Percentiles rank a stretch among this genome's conserved stretches.
Evolutionary conservation across 805 yeast species (phyloP).

Genomic region (Suhomyces sp.): DNA sequence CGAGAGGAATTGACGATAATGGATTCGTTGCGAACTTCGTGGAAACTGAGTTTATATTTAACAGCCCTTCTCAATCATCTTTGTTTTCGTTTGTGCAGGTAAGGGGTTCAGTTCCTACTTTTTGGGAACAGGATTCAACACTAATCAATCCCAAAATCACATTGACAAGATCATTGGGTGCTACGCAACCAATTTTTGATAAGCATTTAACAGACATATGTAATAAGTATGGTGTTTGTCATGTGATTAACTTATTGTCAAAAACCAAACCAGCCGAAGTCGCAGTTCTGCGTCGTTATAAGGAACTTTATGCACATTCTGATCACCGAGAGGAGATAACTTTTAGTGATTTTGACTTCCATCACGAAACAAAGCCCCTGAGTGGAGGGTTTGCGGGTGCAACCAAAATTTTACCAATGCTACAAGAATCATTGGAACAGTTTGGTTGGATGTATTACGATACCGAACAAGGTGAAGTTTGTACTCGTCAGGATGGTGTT

Average conservation of each 20-base stretch:
- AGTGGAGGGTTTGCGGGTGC: conserved; percentile 89
- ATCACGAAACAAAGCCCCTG: conserved; percentile 74
- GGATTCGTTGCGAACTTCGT: conserved; percentile 57
- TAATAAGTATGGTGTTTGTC: conserved; percentile 81
- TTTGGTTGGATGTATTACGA: conserved; percentile 86
- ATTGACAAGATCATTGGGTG: conserved; percentile 84
- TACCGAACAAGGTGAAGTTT: conserved; percentile 47
- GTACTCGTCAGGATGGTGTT: conserved; percentile 83
- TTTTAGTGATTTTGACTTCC: conserved; percentile 90
- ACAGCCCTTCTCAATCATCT: conserved; percentile 43
- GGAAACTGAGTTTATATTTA: conserved; percentile 73
- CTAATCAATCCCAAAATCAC: conserved; percentile 88
- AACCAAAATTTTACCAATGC: conserved; percentile 57
- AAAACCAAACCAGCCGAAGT: conserved; percentile 72
- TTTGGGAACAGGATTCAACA: conserved; percentile 97
- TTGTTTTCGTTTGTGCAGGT: conserved; percentile 80
- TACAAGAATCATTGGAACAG: conserved; percentile 65
- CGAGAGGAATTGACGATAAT: conserved; percentile 85
- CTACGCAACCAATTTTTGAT: conserved; percentile 87
- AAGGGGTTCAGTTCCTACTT: conserved; percentile 94
- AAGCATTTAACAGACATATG: conserved; percentile 72
- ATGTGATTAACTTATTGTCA: conserved; percentile 83
- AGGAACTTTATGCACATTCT: conserved; percentile 45
- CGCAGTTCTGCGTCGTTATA: conserved; percentile 66
- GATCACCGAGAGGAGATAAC: conserved; percentile 31